Evolutionary conservation across 2,329 filamentous ascomycete genomes (phyloP).

Genomic region (Didymella keratinophila): DNA sequence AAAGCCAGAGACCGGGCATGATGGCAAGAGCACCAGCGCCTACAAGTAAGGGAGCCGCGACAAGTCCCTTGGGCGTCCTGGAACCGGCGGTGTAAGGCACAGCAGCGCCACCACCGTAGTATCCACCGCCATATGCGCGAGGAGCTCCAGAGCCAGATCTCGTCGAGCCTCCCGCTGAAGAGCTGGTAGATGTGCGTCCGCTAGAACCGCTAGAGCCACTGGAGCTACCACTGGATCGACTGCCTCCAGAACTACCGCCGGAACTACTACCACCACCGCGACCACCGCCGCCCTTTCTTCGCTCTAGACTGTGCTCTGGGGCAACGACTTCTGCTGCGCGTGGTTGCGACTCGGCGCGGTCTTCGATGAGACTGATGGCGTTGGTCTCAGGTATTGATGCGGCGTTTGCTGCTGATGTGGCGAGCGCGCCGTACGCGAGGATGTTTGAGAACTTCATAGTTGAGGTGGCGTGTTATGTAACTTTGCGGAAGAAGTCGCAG

Average conservation of each 20-base stretch:
- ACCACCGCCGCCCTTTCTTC: constrained; percentile 51
- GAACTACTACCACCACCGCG: constrained; percentile 34
- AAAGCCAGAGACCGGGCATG: constrained; percentile 72
- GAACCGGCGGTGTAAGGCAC: constrained; percentile 68
- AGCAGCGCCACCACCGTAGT: constrained; percentile 68
- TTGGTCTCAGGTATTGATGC: constrained; percentile 40
- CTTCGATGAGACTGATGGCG: constrained; percentile 34
- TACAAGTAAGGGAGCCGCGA: constrained; percentile 58
- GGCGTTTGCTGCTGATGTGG: constrained; percentile 33
- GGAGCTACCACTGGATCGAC: constrained; percentile 21
- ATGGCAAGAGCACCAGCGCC: constrained; percentile 59
- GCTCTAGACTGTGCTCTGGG: constrained; percentile 46
- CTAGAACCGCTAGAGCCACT: constrained; percentile 23
- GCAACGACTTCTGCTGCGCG: constrained; percentile 37
- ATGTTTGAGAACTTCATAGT: constrained; percentile 40
- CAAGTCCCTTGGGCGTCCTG: constrained; percentile 59
- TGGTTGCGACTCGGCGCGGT: constrained; percentile 25
- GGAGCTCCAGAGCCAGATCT: constrained; percentile 65
- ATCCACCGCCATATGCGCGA: constrained; percentile 67
- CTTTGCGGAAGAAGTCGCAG: not conserved
- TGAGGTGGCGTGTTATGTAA: constrained; percentile 1
- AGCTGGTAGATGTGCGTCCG: constrained; percentile 35
- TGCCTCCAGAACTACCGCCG: constrained; percentile 21
- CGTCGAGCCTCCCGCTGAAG: constrained; percentile 55
- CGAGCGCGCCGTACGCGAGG: constrained; percentile 34